phyloP scores from a whole-genome alignment of 225 moss, liverwort and hornwort genomes.

The Marchantia paleacea region DNA sequence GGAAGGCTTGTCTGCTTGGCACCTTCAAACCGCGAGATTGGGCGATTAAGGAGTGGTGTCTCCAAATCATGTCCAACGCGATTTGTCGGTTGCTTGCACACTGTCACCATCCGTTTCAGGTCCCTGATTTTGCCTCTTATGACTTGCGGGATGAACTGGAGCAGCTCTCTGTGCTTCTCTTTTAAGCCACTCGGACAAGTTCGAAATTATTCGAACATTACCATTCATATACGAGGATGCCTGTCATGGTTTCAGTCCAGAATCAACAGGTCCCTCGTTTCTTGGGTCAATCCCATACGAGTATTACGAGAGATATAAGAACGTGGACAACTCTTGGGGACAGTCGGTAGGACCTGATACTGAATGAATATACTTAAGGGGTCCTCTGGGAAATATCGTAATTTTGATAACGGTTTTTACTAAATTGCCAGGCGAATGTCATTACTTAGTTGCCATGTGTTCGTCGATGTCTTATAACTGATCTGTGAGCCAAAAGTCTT shows the following conservation, averaged over 20 bases:
- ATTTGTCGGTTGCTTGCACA: not conserved
- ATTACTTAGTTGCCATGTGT: not conserved
- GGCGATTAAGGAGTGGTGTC: not conserved
- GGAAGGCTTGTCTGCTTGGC: not conserved
- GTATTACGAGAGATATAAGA: not conserved
- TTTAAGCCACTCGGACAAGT: not conserved
- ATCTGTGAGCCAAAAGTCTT: not conserved
- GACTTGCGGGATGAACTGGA: not conserved
- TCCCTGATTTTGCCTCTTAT: not conserved
- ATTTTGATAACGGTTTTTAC: no score
- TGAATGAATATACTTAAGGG: not conserved
- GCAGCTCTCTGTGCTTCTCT: not conserved
- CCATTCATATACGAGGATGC: not conserved
- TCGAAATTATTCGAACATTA: not conserved
- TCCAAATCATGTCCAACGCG: not conserved
- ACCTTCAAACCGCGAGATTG: not conserved
- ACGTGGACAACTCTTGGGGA: not conserved
- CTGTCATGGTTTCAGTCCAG: not conserved
- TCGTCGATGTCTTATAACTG: not conserved
- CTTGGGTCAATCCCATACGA: not conserved
- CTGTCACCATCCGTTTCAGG: not conserved
- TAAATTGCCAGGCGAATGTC: not conserved
- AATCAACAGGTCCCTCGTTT: not conserved
- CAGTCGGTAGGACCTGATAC: not conserved
- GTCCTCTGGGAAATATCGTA: not conserved